Base-by-base conservation (phyloP, 1,284 basidiomycete species). In the Kwoniella shivajii region DNA sequence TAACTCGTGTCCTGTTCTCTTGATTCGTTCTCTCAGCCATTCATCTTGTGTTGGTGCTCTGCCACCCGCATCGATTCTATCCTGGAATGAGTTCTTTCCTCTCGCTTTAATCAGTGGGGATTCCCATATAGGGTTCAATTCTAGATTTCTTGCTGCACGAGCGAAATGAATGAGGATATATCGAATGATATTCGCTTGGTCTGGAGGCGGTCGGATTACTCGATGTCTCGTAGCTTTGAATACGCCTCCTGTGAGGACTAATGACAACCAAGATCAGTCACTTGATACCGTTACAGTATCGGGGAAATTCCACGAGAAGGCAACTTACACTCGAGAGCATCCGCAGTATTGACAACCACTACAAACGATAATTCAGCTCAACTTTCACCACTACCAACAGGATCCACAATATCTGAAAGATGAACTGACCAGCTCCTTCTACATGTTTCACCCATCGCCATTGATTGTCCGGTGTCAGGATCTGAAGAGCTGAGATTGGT, bases 401-500 rank as follows among this genome's bases (percentile, higher is more conserved):
- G 13, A 10, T 10, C n/a, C n/a, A n/a, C n/a, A n/a, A n/a, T n/a
- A n/a, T n/a, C n/a, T n/a, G n/a, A n/a, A n/a, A n/a, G n/a, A n/a
- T n/a, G n/a, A 5, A 46, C 57, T 29, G 16, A 60, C 54, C 58
- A 6, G 61, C 57, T 16, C 63, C 62, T 18, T 54, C 57, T 16
- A 57, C 57, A 56, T 78, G 72, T 51, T 73, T 74, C 24, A 78
- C 77, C 30, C 73, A 66, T 36, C 71, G 59, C 77, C 76, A 78
- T 55, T 69, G 48, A 51, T 74, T 69, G 41, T 78, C 68, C 0
- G 70, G 70, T 64, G 75, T 77, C 14, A 78, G 63, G 31, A 78
- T 74, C 47, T 78, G 76, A 10, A 78, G 63, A 3, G 68, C 69
- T 1, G 76, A 76, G 48, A 78, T 74, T 2, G 77, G 77, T 60